Base-by-base conservation (phyloP, 495 filamentous ascomycete genomes). In the Trichoderma asperelloides region DNA sequence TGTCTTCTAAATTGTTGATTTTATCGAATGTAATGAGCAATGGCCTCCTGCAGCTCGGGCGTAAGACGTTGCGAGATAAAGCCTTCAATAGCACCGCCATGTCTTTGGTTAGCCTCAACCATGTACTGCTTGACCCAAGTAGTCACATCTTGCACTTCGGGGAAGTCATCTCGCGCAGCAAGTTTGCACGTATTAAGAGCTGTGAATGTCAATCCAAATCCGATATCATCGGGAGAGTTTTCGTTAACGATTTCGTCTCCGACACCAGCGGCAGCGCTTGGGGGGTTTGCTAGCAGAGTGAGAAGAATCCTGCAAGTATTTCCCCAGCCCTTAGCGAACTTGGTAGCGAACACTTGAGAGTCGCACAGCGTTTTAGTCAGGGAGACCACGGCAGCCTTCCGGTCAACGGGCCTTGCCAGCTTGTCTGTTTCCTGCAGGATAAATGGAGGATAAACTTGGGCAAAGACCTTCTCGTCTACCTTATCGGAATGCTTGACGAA, bases 201-300 rank as follows among this genome's bases (percentile, higher is more conserved):
- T 1, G 95, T 97, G 78, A 96, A 99, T 1, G 92, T 92, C 55
- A 96, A 87, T 13, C 94, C 96, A 71, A 98, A 99, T 64, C 90
- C 87, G 73, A 96, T 86, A 74, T 98, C 94, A 70, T 98, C 95
- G 60, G 95, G 89, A 71, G 98, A 95, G 12, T 89, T 87, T 71
- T 96, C 93, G 18, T 84, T 82, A 70, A 93, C 86, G 27, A 88
- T 74, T 66, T 96, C 92, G 68, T 96, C 93, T 62, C 85, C 84
- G 9, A 74, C 67, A 3, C 80, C 79, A 60, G 85, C 75, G 12
- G 85, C 78, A 8, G 91, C 88, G 66, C 89, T 80, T 5, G 94
- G 93, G 7, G 93, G 90, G 76, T 94, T 91, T 72, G 93, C 87
- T 5, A 99, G 84, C 16, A 97, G 84, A 75, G 92, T 91, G 16